These are phyloP conservation scores for Cladosporium oxysporum DNA, from an alignment of 2,329 filamentous ascomycete species.

Conservation along the genomic window DNA sequence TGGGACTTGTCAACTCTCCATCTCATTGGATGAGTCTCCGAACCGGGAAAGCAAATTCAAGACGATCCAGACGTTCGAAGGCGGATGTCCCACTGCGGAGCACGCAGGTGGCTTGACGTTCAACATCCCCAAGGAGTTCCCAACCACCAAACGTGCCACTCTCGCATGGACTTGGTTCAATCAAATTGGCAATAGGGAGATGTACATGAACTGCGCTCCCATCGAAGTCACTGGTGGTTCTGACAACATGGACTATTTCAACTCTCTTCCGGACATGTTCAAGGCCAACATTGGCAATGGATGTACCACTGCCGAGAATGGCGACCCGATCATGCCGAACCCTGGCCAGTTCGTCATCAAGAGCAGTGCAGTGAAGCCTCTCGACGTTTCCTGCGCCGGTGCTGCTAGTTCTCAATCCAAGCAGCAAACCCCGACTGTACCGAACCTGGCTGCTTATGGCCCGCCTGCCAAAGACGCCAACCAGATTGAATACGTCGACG, in stretches of 20 bases:
- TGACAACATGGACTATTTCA: conserved; percentile 50
- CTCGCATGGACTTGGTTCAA: conserved; percentile 91
- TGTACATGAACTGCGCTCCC: conserved; percentile 91
- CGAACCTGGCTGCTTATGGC: conserved; percentile 1
- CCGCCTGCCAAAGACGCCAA: conserved; percentile 11
- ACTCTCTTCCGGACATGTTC: conserved; percentile 69
- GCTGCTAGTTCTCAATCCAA: background rate
- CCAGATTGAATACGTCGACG: background rate
- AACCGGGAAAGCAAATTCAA: conserved; percentile 71
- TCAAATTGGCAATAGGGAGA: conserved; percentile 82
- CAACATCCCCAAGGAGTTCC: conserved; percentile 70
- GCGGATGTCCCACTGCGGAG: conserved; percentile 74
- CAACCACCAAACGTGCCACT: conserved; percentile 67
- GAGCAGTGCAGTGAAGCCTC: background rate
- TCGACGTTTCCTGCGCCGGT: background rate
- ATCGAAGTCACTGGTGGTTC: conserved; percentile 60
- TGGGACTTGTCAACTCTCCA: conserved; percentile 82
- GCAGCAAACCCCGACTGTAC: background rate
- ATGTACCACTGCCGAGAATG: conserved; percentile 44
- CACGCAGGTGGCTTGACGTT: conserved; percentile 56
- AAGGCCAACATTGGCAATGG: conserved; percentile 61
- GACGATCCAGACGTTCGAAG: conserved; percentile 84
- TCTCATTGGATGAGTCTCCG: conserved; percentile 78
- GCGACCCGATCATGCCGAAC: conserved; percentile 61
- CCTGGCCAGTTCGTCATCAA: conserved; percentile 49